Evolutionary conservation across 805 yeast genomes (phyloP), one percentile per base, ranked within the genome.

Genomic region (Cyberlindnera mycetangii): DNA sequence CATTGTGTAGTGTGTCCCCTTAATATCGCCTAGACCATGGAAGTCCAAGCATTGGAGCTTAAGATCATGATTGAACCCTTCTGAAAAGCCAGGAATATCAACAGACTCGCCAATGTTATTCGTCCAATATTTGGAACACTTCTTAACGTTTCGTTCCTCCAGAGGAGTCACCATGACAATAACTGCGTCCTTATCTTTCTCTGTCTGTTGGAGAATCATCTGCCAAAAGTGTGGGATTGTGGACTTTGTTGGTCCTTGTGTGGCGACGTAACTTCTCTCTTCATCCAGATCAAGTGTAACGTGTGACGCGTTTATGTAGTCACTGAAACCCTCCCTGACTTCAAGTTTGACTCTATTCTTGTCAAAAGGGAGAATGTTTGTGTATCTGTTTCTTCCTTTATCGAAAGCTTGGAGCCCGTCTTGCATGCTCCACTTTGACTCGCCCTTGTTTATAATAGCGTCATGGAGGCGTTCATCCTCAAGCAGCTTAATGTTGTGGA

Each of bases 161-260:
- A 87, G 63, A 0, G 93, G 88, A 0, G 95, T 85, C 31, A 85
- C 75, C 92, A 85, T 85, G 14, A 84, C 78, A 10, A 85, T 67
- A 1, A 78, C 76, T 4, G 79, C 74, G 14, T 86, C 66, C 17
- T 83, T 73, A 9, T 85, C 65, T 16, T 81, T 64, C 5, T 79
- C 74, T 3, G 80, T 74, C 52, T 83, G 75, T 37, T 83, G 78
- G 39, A 78, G 72, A 11, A 87, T 75, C 78, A 89, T 85, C 50
- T 83, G 87, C 97, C 97, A 93, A 59, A 93, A 92, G 61, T 93
- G 96, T 3, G 79, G 79, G 50, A 78, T 73, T 0, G 98, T 90
- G 27, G 69, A 67, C 12, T 62, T 66, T n/a, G 84, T 68, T 1
- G 99, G 99, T 2, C 92, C 95, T 56, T 85, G 95, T 2, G 85